phyloP scores from a whole-genome alignment of 257 asterid species.

The Eustoma russellianum region DNA sequence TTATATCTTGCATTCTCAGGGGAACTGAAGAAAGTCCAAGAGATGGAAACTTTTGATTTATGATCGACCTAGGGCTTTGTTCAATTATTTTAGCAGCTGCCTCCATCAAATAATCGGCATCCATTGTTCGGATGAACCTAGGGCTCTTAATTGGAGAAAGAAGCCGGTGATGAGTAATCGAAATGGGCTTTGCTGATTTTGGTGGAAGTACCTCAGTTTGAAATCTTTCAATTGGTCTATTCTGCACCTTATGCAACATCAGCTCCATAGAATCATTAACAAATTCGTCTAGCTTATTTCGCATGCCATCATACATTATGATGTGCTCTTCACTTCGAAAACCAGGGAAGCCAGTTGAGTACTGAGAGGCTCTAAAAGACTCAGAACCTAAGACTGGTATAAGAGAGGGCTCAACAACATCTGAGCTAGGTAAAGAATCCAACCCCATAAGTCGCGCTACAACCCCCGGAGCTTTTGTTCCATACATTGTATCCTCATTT shows the following conservation, averaged over 20 bases:
- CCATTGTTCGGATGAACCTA: conserved; percentile 76
- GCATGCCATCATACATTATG: conserved; percentile 63
- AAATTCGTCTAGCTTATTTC: conserved; percentile 74
- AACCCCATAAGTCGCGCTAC: conserved; percentile 99
- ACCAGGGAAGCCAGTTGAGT: conserved; percentile 29
- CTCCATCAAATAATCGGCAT: conserved; percentile 82
- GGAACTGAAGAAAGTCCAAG: conserved; percentile 63
- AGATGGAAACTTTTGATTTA: conserved; percentile 33
- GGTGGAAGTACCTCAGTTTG: conserved; percentile 81
- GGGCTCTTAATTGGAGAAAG: conserved; percentile 92
- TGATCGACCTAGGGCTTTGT: conserved; percentile 64
- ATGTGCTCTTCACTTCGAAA: conserved; percentile 58
- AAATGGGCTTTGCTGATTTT: conserved; percentile 69
- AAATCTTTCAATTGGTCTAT: conserved; percentile 69
- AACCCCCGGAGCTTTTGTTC: conserved; percentile 76
- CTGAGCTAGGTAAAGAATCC: conserved; percentile 67
- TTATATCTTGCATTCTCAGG: conserved; percentile 50
- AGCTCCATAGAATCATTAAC: conserved; percentile 58
- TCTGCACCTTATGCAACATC: conserved; percentile 55
- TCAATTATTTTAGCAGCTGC: conserved; percentile 84
- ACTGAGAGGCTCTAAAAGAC: conserved; percentile 57
- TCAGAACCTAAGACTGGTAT: conserved; percentile 39
- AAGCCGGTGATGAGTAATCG: conserved; percentile 61
- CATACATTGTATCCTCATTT: conserved; percentile 47
- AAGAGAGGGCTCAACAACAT: conserved; percentile 38